Evolutionary conservation across 345 rosid species (phyloP).

Genomic region (Populus simonii): DNA sequence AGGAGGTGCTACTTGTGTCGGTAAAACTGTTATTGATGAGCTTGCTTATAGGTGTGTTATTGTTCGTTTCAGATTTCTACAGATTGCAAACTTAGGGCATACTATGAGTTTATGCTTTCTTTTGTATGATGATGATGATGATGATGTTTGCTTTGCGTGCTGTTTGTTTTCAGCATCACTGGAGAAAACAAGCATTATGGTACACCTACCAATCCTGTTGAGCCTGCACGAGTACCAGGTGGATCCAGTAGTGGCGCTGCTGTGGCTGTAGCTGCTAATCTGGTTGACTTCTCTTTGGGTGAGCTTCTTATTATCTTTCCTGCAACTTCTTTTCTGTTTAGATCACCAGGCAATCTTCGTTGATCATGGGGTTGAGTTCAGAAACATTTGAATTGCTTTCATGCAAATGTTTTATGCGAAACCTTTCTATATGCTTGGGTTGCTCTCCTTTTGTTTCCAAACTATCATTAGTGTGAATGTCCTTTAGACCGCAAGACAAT

Average conservation of each 20-base stretch:
- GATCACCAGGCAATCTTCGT: not conserved
- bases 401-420: not conserved
- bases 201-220: conserved; percentile 86
- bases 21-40: conserved; percentile 87
- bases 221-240: conserved; percentile 68
- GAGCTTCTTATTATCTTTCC: conserved; percentile 17
- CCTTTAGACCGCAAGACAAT: too few species aligned
- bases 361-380: not conserved
- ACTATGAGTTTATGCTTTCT: not conserved
- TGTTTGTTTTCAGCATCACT: conserved; percentile 55
- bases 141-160: not conserved
- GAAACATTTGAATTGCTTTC: not conserved
- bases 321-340: not conserved
- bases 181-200: conserved; percentile 86
- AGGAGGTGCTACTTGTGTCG: conserved; percentile 94
- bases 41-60: conserved; percentile 60
- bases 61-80: not conserved
- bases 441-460: too few species aligned
- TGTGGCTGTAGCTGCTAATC: conserved; percentile 78
- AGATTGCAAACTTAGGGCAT: not conserved
- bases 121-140: not conserved
- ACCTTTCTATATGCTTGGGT: too few species aligned
- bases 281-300: conserved; percentile 89
- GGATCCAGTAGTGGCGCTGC: conserved; percentile 97
- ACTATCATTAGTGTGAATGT: too few species aligned